Evolutionary conservation across 2,329 filamentous ascomycete genomes (phyloP).

Genomic region (Epichloe sp.): DNA sequence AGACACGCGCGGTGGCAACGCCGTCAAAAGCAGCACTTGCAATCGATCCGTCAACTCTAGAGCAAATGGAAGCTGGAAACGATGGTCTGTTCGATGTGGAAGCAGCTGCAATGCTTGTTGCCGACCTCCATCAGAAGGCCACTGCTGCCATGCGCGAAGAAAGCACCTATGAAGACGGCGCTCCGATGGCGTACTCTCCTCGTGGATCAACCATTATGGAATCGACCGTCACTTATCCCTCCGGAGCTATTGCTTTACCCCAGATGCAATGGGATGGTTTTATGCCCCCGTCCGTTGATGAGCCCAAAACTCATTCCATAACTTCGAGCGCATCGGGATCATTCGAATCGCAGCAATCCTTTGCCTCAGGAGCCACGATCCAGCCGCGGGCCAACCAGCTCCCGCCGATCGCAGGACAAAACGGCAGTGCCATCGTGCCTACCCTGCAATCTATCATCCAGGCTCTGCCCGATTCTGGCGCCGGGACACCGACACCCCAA

Average conservation of each 20-base stretch:
- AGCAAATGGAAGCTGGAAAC: conserved; percentile 83
- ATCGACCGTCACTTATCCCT: conserved; percentile 60
- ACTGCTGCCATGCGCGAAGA: conserved; percentile 54
- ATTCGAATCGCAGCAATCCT: conserved; percentile 55
- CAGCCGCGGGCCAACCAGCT: conserved; percentile 50
- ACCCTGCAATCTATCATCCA: conserved; percentile 60
- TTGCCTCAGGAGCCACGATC: conserved; percentile 42
- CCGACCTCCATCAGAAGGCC: conserved; percentile 92
- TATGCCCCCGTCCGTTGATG: conserved; percentile 54
- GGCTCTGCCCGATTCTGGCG: conserved; percentile 54
- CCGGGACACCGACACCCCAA: conserved; percentile 58
- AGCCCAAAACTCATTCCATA: conserved; percentile 65
- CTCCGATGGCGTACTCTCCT: conserved; percentile 59
- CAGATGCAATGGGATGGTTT: conserved; percentile 90
- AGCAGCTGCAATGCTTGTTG: conserved; percentile 96
- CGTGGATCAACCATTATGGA: conserved; percentile 63
- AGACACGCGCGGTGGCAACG: conserved; percentile 47
- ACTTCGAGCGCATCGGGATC: conserved; percentile 51
- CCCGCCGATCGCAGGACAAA: conserved; percentile 54
- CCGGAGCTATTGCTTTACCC: conserved; percentile 67
- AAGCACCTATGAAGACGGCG: conserved; percentile 41
- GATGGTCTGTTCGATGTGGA: conserved; percentile 92
- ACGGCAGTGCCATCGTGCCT: conserved; percentile 45
- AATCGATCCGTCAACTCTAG: conserved; percentile 73
- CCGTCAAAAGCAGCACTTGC: conserved; percentile 65